A percentile compares a stretch with the other conserved stretches of the same genome.
Conservation (phyloP, 2,329 filamentous ascomycete genomes). For the Botryotinia calthae region DNA sequence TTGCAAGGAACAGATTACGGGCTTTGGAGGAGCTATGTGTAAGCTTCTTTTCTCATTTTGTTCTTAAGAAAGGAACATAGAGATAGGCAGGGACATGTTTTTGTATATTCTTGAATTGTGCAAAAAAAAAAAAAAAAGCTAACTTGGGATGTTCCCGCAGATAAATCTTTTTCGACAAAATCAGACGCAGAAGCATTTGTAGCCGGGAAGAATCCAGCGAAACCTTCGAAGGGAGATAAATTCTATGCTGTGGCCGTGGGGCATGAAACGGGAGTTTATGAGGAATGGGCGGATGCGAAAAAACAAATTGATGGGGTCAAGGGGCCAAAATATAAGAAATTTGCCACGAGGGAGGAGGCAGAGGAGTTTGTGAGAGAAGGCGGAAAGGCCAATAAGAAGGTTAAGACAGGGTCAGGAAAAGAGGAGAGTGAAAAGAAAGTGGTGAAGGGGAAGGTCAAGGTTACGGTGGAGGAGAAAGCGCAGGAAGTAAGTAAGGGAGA, state of each 20-base stretch:
- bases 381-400: constrained; percentile 30
- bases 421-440: constrained; percentile 25
- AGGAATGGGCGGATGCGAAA: constrained; percentile 66
- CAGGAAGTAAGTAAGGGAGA: constrained; percentile 33
- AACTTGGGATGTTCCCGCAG: constrained; percentile 45
- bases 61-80: neutral
- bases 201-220: constrained; percentile 52
- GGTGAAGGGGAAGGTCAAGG: constrained; percentile 20
- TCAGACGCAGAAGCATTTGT: constrained; percentile 79
- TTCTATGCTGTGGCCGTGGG: constrained; percentile 63
- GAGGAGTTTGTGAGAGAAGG: constrained; percentile 66
- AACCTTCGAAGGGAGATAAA: constrained; percentile 38
- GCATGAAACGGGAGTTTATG: constrained; percentile 57
- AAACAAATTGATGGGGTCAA: constrained; percentile 72
- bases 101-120: constrained; percentile 18
- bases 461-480: constrained; percentile 13
- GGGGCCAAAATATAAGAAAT: constrained; percentile 68
- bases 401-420: constrained; percentile 34
- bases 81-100: neutral
- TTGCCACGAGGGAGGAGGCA: constrained; percentile 67
- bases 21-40: constrained; percentile 66
- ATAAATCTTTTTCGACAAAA: constrained; percentile 73
- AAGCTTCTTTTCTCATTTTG: constrained; percentile 41
- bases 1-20: constrained; percentile 58
- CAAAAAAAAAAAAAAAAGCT: neutral